Percentiles rank a stretch among this genome's conserved stretches.
phyloP scores from a whole-genome alignment of 2,329 filamentous ascomycete species.

The Penicillium brevicompactum region DNA sequence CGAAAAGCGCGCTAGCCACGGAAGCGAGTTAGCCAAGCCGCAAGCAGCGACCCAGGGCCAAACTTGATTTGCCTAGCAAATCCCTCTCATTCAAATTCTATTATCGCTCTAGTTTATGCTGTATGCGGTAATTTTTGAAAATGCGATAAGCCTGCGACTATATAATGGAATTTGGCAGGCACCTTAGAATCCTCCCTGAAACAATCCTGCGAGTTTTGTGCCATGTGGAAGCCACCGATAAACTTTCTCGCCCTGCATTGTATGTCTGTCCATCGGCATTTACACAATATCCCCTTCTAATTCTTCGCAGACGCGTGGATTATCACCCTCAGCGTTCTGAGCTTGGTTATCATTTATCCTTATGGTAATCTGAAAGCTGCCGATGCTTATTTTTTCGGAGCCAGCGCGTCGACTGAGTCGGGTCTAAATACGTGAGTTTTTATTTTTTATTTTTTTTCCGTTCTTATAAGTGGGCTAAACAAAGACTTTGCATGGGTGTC shows the following conservation, averaged over 20 bases:
- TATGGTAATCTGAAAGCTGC: constrained; percentile 46
- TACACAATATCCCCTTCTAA: neutral
- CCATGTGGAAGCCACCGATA: constrained; percentile 28
- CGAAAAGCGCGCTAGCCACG: neutral
- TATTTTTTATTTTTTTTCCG: constrained; percentile 2
- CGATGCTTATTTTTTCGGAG: constrained; percentile 55
- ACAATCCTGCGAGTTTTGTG: neutral
- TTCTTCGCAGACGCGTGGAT: constrained; percentile 43
- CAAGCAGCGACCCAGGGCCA: constrained; percentile 1
- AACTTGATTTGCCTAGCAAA: constrained; percentile 5
- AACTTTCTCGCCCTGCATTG: constrained; percentile 36
- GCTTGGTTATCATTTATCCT: constrained; percentile 40
- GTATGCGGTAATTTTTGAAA: constrained; percentile 2
- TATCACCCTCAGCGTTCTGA: constrained; percentile 38
- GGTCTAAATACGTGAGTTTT: constrained; percentile 52
- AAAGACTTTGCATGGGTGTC: neutral
- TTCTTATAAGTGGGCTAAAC: neutral
- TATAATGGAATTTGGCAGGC: constrained; percentile 1
- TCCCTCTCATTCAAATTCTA: neutral
- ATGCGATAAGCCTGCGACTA: neutral
- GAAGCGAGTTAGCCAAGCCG: neutral
- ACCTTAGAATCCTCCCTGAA: neutral
- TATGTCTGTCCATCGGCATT: constrained; percentile 17
- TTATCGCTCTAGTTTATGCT: neutral
- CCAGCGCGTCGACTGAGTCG: constrained; percentile 53